Evolutionary conservation across 305 asterid genomes (phyloP).

Genomic region (Withania somnifera): DNA sequence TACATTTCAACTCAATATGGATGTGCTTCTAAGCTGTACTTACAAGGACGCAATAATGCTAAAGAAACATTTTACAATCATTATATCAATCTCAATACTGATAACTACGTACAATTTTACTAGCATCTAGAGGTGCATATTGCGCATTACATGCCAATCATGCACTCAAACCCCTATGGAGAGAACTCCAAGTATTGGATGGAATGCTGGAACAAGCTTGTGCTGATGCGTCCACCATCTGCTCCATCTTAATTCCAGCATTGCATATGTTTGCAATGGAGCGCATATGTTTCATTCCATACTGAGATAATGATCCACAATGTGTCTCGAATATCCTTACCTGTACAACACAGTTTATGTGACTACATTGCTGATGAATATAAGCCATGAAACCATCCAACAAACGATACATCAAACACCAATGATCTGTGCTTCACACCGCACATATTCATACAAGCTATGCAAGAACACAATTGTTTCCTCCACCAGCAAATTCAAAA

Average conservation of each 20-base stretch:
- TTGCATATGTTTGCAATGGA: constrained; percentile 84
- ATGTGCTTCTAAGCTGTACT: background rate
- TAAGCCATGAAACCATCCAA: background rate
- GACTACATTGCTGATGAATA: background rate
- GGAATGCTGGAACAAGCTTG: constrained; percentile 72
- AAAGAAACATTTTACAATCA: background rate
- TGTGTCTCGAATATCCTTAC: constrained; percentile 62
- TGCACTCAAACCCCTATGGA: constrained; percentile 71
- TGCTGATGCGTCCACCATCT: constrained; percentile 75
- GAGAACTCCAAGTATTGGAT: constrained; percentile 70
- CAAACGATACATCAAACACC: background rate
- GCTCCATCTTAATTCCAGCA: constrained; percentile 50
- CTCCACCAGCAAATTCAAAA: background rate
- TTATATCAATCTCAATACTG: background rate
- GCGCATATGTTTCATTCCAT: constrained; percentile 98
- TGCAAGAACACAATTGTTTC: background rate
- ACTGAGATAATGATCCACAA: constrained; percentile 86
- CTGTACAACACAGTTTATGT: constrained; percentile 16
- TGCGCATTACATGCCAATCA: constrained; percentile 17
- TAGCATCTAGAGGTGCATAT: background rate
- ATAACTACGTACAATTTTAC: background rate
- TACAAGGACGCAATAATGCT: background rate
- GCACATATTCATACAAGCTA: background rate
- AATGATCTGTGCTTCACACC: background rate
- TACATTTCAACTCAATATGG: background rate